Evolutionary conservation across 1,284 basidiomycete species (phyloP), one percentile per base, ranked within the genome.

Genomic region (Rhodotorula sp.): DNA sequence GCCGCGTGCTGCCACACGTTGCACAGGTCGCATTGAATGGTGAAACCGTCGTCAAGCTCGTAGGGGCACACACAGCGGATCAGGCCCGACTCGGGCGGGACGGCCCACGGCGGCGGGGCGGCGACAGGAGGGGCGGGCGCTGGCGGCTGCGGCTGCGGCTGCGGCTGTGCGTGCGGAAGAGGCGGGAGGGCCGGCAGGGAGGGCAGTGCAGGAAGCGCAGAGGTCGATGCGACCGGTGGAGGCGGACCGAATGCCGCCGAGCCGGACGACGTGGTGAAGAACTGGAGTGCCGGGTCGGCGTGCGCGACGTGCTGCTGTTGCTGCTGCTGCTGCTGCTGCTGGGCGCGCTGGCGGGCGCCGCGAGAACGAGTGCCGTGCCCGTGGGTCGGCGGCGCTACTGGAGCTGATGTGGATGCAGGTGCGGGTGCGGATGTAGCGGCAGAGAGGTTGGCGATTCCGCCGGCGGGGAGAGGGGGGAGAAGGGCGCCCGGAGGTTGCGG

Each of bases 11-110:
- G 92, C 94, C 94, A 97, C 29, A 91, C 87, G 36, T 87, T 87
- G 81, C 95, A 97, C 64, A 85, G 83, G 81, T 97, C 95, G 82
- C 94, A 97, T 37, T 91, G 92, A 70, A 97, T 93, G 27, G 90
- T 91, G 83, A 93, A 94, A 27, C 94, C 94, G 80, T 95, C 93
- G 82, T 95, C 94, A 78, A 89, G 86, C 56, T 87, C 83, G 73
- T 79, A 81, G 15, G 76, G 88, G 79, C 91, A 93, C 64, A 92
- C 90, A 79, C 92, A 93, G 59, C 84, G 86, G 58, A 79, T 79
- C 53, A 78, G 58, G 51, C 76, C 78, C 8, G 67, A 65, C 59
- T 77, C 75, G 65, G 76, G 64, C 15, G 74, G 71, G 44, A 78
- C 69, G 48, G 69, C 61, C 55, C 61, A 66, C 22, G 76, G 53